Base-by-base conservation (phyloP, 163 green algal species). In the Scenedesmus sp. region DNA sequence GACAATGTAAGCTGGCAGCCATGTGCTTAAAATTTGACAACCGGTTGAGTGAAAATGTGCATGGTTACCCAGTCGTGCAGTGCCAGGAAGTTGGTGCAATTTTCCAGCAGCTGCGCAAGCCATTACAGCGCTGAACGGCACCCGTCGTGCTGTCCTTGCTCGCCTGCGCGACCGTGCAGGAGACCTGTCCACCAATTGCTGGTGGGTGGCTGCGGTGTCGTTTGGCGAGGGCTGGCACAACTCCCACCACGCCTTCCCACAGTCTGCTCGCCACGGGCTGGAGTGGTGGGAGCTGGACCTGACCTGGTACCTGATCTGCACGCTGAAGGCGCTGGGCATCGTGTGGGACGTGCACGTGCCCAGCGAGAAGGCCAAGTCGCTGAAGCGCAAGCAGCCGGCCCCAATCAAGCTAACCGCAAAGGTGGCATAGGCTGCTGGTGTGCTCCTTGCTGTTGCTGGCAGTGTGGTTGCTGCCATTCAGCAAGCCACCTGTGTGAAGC, bases 161-260 rank as follows among this genome's bases (percentile, higher is more conserved):
- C 30, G 85, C 35, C 7, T 76, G 4, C 30, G 2, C 56, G 15
- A 68, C 26, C 56, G 6, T 86, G 40, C 87, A 91, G 87, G 53
- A 22, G 95, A 97, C 86, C 81, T 96, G 68, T 95, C 91, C 46
- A 91, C 93, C 15, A 96, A 97, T 92, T 96, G 95, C 93, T 97
- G 94, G 93, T 92, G 89, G 89, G 89, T 93, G 1, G 85, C 81
- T 20, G 68, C 85, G 26, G 30, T 93, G 7, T 37, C 40, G 2
- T 92, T 93, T 40, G 90, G 90, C 4, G 95, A 97, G 84, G 95
- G 95, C 0, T 97, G 95, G 95, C 95, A 97, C 91, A 97, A 97
- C 95, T 96, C 95, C 35, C 95, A 97, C 89, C 95, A 97, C 81
- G 95, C 95, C 26, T 97, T 97, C 76, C 94, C 96, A 76, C 96